Evolutionary conservation across 257 asterid genomes (phyloP).

Genomic region (Asclepias syriaca): DNA sequence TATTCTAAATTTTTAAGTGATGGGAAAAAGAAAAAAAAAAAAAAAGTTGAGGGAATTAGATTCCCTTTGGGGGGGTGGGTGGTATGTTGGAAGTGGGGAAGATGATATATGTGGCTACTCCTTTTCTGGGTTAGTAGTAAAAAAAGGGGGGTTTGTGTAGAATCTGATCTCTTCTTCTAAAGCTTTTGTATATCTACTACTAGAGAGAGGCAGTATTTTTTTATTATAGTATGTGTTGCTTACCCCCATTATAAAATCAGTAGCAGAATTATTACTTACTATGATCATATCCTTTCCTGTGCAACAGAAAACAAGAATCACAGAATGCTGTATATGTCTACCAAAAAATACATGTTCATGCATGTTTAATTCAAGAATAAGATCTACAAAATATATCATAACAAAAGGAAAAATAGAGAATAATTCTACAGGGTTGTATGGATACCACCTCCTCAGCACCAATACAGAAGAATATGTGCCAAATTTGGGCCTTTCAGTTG

Average conservation of each 20-base stretch:
- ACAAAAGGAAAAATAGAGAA: background rate
- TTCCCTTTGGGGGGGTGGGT: constrained; percentile 8
- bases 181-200: constrained; percentile 48
- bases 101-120: background rate
- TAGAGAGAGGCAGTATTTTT: constrained; percentile 33
- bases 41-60: constrained; percentile 21
- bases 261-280: background rate
- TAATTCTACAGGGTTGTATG: background rate
- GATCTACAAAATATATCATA: background rate
- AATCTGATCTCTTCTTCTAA: constrained; percentile 20
- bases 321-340: no score
- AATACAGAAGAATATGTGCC: background rate
- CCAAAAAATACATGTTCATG: no score
- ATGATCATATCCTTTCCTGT: background rate
- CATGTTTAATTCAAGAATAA: background rate
- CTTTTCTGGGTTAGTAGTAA: background rate
- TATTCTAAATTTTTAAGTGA: constrained; percentile 14
- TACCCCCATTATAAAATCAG: constrained; percentile 4
- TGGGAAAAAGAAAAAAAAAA: background rate
- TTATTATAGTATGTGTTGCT: constrained; percentile 12
- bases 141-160: constrained; percentile 9
- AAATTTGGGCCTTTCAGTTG: background rate
- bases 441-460: background rate
- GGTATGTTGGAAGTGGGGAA: background rate
- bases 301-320: background rate